Percentiles rank a stretch among this genome's conserved stretches.
Conservation (phyloP, 495 filamentous ascomycete genomes). For the Xylaria cubensis region DNA sequence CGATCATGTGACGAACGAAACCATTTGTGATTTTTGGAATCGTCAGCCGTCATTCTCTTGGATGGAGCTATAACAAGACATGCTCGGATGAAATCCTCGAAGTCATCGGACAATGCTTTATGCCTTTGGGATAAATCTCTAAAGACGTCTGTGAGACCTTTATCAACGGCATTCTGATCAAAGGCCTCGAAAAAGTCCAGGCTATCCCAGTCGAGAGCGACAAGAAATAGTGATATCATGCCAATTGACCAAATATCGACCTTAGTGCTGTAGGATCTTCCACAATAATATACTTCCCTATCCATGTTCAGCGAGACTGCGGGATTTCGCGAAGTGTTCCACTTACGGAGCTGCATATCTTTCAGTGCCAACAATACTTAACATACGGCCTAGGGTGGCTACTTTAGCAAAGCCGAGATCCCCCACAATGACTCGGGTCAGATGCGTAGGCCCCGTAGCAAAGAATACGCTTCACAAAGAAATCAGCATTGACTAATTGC, state of each 20-base stretch:
- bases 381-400: conserved; percentile 57
- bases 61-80: conserved; percentile 61
- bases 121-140: neutral
- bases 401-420: conserved; percentile 74
- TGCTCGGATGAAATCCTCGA: conserved; percentile 61
- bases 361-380: conserved; percentile 66
- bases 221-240: conserved; percentile 27
- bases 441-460: conserved; percentile 62
- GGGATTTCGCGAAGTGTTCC: too few relatives aligned
- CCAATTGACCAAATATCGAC: conserved; percentile 55
- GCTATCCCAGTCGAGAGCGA: conserved; percentile 34
- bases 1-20: conserved; percentile 12
- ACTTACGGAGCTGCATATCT: conserved; percentile 78
- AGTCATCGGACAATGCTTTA: conserved; percentile 45
- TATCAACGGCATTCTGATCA: conserved; percentile 34
- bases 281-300: conserved; percentile 36
- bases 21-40: conserved; percentile 58
- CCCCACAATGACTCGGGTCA: conserved; percentile 68
- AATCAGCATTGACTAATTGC: neutral
- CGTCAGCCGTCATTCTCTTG: conserved; percentile 57
- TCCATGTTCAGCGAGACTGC: conserved; percentile 9
- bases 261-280: conserved; percentile 35
- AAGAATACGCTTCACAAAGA: conserved; percentile 63
- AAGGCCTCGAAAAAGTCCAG: conserved; percentile 35
- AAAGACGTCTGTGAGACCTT: conserved; percentile 43